Evolutionary conservation across 805 yeast genomes (phyloP).

Genomic region (Saccharomycopsis babjevae): DNA sequence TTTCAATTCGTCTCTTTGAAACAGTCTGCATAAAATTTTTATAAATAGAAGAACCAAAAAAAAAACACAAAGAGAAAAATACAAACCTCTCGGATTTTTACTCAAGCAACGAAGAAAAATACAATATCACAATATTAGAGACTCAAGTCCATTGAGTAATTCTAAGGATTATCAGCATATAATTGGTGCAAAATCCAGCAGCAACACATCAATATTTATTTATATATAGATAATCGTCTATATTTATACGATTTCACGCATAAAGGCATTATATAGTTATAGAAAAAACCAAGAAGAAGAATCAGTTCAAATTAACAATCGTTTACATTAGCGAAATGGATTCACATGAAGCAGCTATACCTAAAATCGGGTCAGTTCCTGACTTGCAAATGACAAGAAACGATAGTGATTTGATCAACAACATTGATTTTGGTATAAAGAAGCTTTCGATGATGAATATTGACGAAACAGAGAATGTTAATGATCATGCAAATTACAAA

Average conservation of each 20-base stretch:
- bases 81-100: not conserved
- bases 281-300: too few species aligned
- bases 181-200: too few species aligned
- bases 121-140: not conserved
- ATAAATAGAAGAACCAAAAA: not conserved
- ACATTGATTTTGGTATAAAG: slow-evolving; percentile 8
- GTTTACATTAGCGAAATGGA: not conserved
- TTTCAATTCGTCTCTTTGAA: not conserved
- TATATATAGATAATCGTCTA: too few species aligned
- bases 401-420: slow-evolving; percentile 8
- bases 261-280: too few species aligned
- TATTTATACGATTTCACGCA: too few species aligned
- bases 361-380: not conserved
- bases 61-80: not conserved
- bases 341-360: not conserved
- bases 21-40: not conserved
- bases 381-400: slow-evolving; percentile 12
- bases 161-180: too few species aligned
- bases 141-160: not conserved
- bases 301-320: not conserved
- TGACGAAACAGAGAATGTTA: slow-evolving; percentile 4
- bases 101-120: not conserved
- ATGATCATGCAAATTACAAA: not conserved
- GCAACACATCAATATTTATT: too few species aligned
- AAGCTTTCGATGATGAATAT: slow-evolving; percentile 15